Evolutionary conservation across 106 monocot species (phyloP).

Genomic region (Dioscorea zingiberensis): DNA sequence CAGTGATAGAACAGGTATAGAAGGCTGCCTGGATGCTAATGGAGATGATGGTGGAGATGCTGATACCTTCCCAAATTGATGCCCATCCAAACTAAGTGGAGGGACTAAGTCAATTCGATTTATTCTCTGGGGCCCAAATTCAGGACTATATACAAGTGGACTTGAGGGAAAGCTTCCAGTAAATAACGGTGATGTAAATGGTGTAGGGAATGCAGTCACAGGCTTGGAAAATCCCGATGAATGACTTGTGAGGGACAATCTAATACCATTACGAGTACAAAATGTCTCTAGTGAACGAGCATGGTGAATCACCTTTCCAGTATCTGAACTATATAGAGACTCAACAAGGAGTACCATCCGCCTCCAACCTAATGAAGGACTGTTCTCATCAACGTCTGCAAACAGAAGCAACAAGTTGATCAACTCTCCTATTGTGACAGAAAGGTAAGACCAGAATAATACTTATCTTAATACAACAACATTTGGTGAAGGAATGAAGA

Average conservation of each 20-base stretch:
- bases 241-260: conserved; percentile 39
- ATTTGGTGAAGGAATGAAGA: not conserved
- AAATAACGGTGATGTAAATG: conserved; percentile 78
- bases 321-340: conserved; percentile 56
- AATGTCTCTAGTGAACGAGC: conserved; percentile 76
- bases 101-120: conserved; percentile 76
- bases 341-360: conserved; percentile 83
- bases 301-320: conserved; percentile 53
- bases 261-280: conserved; percentile 64
- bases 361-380: conserved; percentile 85
- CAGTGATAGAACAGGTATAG: conserved; percentile 44
- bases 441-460: not conserved
- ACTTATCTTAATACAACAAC: not conserved
- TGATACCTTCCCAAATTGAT: conserved; percentile 33
- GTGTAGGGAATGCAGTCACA: conserved; percentile 48
- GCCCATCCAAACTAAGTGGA: conserved; percentile 83
- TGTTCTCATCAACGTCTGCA: conserved; percentile 43
- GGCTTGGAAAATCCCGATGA: conserved; percentile 44
- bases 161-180: conserved; percentile 97
- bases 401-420: conserved; percentile 8
- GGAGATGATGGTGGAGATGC: conserved; percentile 69
- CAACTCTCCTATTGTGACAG: not conserved
- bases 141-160: conserved; percentile 81
- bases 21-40: conserved; percentile 44
- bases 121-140: conserved; percentile 47